Conservation (phyloP, 2,329 filamentous ascomycete species). For the Stagonosporopsis rhizophila region DNA sequence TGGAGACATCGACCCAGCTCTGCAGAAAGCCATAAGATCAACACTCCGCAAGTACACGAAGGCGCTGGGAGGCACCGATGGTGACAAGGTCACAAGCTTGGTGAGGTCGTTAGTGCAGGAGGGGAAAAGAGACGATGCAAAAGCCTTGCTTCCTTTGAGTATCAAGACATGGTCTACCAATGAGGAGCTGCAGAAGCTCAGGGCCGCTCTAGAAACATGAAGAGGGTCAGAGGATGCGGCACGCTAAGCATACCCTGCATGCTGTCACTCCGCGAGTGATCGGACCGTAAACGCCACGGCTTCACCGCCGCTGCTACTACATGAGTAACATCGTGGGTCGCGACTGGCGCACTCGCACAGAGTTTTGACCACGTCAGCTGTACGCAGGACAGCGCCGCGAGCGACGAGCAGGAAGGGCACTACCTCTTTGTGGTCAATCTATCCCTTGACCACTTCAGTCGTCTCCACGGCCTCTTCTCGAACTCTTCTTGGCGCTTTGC, state of each 20-base stretch:
- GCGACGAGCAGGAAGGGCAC: constrained; percentile 7
- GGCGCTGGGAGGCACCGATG: constrained; percentile 34
- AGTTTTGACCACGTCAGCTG: constrained; percentile 31
- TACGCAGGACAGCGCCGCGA: constrained; percentile 1
- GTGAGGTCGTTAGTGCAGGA: constrained; percentile 33
- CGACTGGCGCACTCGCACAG: constrained; percentile 12
- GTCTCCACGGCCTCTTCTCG: constrained; percentile 53
- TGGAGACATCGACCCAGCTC: constrained; percentile 59
- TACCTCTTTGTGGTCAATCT: constrained; percentile 13
- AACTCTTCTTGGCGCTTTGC: constrained; percentile 68
- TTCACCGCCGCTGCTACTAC: constrained; percentile 31
- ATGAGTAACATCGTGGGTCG: constrained; percentile 24
- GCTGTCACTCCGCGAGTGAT: constrained; percentile 20
- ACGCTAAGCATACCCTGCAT: constrained; percentile 32
- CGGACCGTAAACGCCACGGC: constrained; percentile 22
- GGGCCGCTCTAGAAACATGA: constrained; percentile 28
- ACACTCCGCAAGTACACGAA: constrained; percentile 50
- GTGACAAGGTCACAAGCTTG: constrained; percentile 37
- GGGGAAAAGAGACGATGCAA: constrained; percentile 38
- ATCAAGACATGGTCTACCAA: constrained; percentile 41
- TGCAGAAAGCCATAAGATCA: constrained; percentile 60
- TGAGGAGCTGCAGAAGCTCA: constrained; percentile 36
- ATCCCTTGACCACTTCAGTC: constrained; percentile 32
- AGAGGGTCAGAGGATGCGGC: constrained; percentile 18
- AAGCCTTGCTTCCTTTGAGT: constrained; percentile 33